phyloP scores from a whole-genome alignment of 257 asterid genomes.

The Plectranthus barbatus region DNA sequence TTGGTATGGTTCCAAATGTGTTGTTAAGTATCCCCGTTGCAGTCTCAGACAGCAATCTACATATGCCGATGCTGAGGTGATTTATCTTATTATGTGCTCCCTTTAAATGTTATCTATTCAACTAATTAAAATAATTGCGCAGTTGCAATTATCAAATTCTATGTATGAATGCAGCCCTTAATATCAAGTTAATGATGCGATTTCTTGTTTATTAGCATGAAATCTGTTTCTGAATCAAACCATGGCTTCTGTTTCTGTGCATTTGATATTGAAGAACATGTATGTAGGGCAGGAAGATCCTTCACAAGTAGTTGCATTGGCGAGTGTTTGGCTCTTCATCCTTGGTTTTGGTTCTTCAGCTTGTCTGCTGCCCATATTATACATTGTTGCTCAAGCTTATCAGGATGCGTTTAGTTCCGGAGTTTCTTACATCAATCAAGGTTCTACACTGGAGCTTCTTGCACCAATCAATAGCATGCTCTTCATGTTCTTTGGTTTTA shows the following conservation, averaged over 20 bases:
- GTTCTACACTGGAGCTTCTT: conserved; percentile 43
- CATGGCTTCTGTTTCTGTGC: conserved; percentile 19
- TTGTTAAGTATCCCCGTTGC: conserved; percentile 93
- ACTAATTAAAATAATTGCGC: not conserved
- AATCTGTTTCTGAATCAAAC: not conserved
- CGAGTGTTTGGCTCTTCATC: conserved; percentile 83
- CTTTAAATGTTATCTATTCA: not conserved
- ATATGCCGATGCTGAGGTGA: conserved; percentile 96
- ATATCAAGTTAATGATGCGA: not conserved
- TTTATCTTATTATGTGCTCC: conserved; percentile 10
- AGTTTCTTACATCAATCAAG: conserved; percentile 37
- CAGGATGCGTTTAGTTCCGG: conserved; percentile 57
- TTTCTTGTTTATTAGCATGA: not conserved
- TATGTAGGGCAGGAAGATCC: conserved; percentile 99
- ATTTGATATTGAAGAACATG: conserved; percentile 56
- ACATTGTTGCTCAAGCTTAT: conserved; percentile 60
- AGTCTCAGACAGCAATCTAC: conserved; percentile 85
- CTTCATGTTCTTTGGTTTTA: conserved; percentile 66
- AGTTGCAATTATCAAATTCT: not conserved
- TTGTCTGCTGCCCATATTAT: conserved; percentile 60
- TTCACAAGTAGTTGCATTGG: conserved; percentile 84
- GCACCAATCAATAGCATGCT: conserved; percentile 58
- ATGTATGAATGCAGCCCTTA: not conserved
- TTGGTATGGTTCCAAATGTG: conserved; percentile 78
- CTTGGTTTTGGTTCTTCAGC: conserved; percentile 80